Base-by-base conservation (phyloP, 106 monocot species). In the Amphibolis antarctica region DNA sequence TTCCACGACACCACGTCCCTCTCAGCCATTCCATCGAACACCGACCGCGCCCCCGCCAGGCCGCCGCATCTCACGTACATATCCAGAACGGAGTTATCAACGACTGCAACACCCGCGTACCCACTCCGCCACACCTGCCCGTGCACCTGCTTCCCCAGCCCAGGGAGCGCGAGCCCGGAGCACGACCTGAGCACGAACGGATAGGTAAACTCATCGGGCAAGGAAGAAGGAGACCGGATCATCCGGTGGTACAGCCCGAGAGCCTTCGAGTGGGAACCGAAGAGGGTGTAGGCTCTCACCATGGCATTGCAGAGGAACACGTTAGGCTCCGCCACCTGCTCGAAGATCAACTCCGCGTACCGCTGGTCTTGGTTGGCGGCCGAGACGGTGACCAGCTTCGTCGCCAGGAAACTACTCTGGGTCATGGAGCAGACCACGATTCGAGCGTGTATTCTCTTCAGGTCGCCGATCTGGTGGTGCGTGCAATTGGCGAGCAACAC, bases 11-110 rank as follows among this genome's bases (percentile, higher is more conserved):
- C 73, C n/a, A n/a, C n/a, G n/a, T n/a, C n/a, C n/a, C n/a, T n/a
- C n/a, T n/a, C n/a, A n/a, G n/a, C n/a, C n/a, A 88, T 88, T 84
- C 59, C 79, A 56, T 81, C 84, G 44, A 88, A 83, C 72, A 84
- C 15, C 18, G 46, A 62, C 4, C 21, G 79, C 6, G 83, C 78
- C 28, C 55, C 12, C 0, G 5, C 10, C 18, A 91, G 36, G 55
- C 66, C 64, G 14, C 68, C 80, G 23, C 76, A 74, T 29, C 68
- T 77, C 0, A 69, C 60, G 71, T 91, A 91, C 85, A 86, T 77
- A 21, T 81, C 85, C 9, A 79, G 28, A 17, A 86, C 59, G 1
- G 90, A 83, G 52, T 86, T 85, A 30, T 74, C 79, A 3, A 79
- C 28, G 4, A 83, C 62, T 29, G 70, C 9, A 42, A 68, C 68